A percentile compares a stretch with the other conserved stretches of the same genome.
Evolutionary conservation across 306 rosid species (phyloP).

Genomic region (Acacia melanoxylon): DNA sequence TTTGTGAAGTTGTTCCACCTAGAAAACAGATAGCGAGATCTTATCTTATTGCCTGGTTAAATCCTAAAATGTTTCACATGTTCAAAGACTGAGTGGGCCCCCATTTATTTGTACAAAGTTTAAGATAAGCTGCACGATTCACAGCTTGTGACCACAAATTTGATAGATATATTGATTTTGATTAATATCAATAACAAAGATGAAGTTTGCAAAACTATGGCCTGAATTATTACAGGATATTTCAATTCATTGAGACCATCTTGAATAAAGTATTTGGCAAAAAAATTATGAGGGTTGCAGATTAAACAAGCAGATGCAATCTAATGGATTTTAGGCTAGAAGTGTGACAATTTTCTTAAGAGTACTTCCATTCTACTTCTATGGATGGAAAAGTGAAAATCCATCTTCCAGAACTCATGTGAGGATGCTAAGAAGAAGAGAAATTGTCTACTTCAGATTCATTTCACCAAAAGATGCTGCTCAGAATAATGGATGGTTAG

Average conservation of each 20-base stretch:
- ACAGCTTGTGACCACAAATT: neutral
- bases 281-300: conserved; percentile 7
- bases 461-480: neutral
- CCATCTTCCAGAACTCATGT: conserved; percentile 22
- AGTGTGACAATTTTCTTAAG: neutral
- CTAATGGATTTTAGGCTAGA: neutral
- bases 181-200: neutral
- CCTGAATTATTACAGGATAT: conserved; percentile 19
- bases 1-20: conserved; percentile 96
- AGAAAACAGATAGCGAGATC: conserved; percentile 22
- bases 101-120: neutral
- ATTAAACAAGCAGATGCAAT: conserved; percentile 18
- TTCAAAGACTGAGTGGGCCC: neutral
- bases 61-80: conserved; percentile 17
- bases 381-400: conserved; percentile 19
- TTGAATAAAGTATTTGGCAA: neutral
- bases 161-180: neutral
- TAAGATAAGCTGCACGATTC: neutral
- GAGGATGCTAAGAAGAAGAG: conserved; percentile 9
- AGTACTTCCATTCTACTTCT: conserved; percentile 8
- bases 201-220: neutral
- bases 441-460: conserved; percentile 1
- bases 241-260: conserved; percentile 6
- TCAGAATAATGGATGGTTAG: neutral
- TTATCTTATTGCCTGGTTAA: conserved; percentile 32